Evolutionary conservation across 306 rosid genomes (phyloP).

Genomic region (Sesbania bispinosa): DNA sequence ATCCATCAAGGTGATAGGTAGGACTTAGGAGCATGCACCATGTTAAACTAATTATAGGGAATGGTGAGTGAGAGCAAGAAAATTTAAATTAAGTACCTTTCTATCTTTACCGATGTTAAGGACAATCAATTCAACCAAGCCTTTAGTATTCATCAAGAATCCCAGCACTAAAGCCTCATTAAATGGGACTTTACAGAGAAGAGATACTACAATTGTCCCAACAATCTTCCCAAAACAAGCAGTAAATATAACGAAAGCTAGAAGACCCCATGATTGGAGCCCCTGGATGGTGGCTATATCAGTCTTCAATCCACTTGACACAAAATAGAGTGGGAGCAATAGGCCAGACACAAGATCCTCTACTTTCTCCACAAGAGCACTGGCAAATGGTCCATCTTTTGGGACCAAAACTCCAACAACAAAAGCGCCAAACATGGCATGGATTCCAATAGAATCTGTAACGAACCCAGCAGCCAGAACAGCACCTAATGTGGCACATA

Average conservation of each 20-base stretch:
- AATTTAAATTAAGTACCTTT: constrained; percentile 56
- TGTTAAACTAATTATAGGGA: constrained; percentile 11
- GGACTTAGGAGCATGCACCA: background rate
- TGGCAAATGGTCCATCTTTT: constrained; percentile 68
- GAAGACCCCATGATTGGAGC: constrained; percentile 78
- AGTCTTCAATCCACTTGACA: constrained; percentile 90
- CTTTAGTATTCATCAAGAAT: constrained; percentile 84
- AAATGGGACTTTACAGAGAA: constrained; percentile 51
- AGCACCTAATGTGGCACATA: constrained; percentile 62
- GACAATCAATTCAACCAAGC: constrained; percentile 87
- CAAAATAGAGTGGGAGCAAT: constrained; percentile 76
- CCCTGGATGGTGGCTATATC: constrained; percentile 74
- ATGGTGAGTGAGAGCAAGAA: background rate
- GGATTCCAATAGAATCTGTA: constrained; percentile 86
- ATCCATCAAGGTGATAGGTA: background rate
- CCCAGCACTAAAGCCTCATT: constrained; percentile 73
- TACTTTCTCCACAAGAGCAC: constrained; percentile 73
- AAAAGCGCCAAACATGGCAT: constrained; percentile 91
- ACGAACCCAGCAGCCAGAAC: constrained; percentile 79
- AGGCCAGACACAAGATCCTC: constrained; percentile 92
- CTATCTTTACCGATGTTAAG: constrained; percentile 92
- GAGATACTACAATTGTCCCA: constrained; percentile 63
- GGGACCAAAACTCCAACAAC: constrained; percentile 74
- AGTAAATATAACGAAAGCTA: constrained; percentile 57
- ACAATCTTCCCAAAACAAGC: constrained; percentile 85